phyloP scores from a whole-genome alignment of 2,329 filamentous ascomycete species.

The Colletotrichum aenigma region DNA sequence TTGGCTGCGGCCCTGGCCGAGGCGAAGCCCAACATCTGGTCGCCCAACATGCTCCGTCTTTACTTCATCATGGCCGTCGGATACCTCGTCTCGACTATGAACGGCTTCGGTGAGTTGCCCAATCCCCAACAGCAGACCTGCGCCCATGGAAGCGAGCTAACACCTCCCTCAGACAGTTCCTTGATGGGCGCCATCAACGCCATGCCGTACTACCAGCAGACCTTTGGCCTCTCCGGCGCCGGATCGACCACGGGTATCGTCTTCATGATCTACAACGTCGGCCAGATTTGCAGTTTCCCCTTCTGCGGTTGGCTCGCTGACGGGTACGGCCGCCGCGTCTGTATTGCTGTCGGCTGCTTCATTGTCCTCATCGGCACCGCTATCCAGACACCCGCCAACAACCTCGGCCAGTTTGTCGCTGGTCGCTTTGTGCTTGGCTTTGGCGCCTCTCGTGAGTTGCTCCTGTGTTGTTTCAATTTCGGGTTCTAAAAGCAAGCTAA shows the following conservation, averaged over 20 bases:
- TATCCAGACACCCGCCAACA: slow-evolving; percentile 43
- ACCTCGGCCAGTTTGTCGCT: slow-evolving; percentile 48
- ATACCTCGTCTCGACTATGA: slow-evolving; percentile 32
- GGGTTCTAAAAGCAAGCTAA: too few species aligned
- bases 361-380: slow-evolving; percentile 53
- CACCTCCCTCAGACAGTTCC: slow-evolving; percentile 42
- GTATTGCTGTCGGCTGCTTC: slow-evolving; percentile 54
- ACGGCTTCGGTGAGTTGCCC: slow-evolving; percentile 28
- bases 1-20: slow-evolving; percentile 36
- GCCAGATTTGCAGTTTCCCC: slow-evolving; percentile 51
- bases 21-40: slow-evolving; percentile 37
- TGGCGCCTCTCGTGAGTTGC: slow-evolving; percentile 48
- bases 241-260: slow-evolving; percentile 48
- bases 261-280: slow-evolving; percentile 51
- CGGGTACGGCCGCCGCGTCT: slow-evolving; percentile 51
- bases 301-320: slow-evolving; percentile 54
- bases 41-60: slow-evolving; percentile 35
- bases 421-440: slow-evolving; percentile 48
- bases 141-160: background rate
- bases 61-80: slow-evolving; percentile 29
- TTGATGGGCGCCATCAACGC: slow-evolving; percentile 43
- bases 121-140: background rate
- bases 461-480: too few species aligned
- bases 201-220: slow-evolving; percentile 49
- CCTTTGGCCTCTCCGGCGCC: slow-evolving; percentile 44